A percentile compares a stretch with the other conserved stretches of the same genome.
phyloP scores from a whole-genome alignment of 2,329 filamentous ascomycete species.

The Arthroderma uncinatum region DNA sequence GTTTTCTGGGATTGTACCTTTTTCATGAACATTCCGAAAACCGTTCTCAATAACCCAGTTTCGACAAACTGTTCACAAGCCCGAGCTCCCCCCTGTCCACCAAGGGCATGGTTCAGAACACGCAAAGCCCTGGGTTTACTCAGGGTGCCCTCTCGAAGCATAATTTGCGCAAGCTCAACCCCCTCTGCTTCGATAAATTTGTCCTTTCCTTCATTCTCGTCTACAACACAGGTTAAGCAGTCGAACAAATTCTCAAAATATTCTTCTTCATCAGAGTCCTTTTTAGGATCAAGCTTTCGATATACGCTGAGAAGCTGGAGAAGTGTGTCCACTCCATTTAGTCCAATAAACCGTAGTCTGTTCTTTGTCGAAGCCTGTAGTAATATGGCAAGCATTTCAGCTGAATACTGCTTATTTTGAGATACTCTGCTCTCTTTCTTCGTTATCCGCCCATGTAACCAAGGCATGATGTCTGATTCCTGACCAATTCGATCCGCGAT shows the following conservation, averaged over 20 bases:
- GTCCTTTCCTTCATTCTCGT: constrained; percentile 61
- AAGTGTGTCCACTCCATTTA: constrained; percentile 65
- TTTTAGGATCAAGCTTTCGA: constrained; percentile 72
- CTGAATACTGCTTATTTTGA: constrained; percentile 92
- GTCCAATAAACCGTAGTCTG: constrained; percentile 48
- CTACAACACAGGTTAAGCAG: constrained; percentile 65
- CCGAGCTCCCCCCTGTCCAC: constrained; percentile 44
- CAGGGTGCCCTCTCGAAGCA: constrained; percentile 80
- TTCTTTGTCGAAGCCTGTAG: constrained; percentile 63
- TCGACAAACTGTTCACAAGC: constrained; percentile 71
- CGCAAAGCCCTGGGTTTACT: constrained; percentile 68
- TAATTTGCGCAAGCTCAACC: constrained; percentile 79
- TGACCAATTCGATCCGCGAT: constrained; percentile 62
- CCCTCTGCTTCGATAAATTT: constrained; percentile 86
- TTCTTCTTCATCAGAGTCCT: constrained; percentile 82
- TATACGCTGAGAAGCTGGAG: constrained; percentile 78
- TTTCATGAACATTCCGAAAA: constrained; percentile 84
- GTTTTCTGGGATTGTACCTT: constrained; percentile 33
- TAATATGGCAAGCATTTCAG: constrained; percentile 82
- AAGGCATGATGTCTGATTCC: constrained; percentile 57
- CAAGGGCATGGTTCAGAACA: constrained; percentile 70
- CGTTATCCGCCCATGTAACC: constrained; percentile 66
- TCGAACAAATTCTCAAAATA: constrained; percentile 93
- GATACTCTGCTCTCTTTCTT: constrained; percentile 55
- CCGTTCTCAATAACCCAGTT: constrained; percentile 67